Evolutionary conservation across 176 grass and related monocot genomes (phyloP).

Genomic region (Carex cristatella): DNA sequence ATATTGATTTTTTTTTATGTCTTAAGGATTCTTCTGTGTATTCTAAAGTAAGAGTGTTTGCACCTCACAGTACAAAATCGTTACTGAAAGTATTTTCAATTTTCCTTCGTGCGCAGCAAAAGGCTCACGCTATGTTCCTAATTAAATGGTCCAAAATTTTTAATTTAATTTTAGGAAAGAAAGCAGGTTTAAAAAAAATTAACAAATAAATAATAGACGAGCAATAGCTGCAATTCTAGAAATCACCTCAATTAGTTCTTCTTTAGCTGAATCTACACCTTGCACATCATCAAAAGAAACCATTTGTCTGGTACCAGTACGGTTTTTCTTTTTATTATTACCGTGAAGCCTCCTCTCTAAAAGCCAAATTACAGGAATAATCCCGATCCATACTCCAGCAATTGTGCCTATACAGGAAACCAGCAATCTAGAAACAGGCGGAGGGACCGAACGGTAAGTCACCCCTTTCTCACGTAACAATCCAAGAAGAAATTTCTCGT

Average conservation of each 20-base stretch:
- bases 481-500: conserved; percentile 72
- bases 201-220: neutral
- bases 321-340: conserved; percentile 36
- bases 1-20: neutral
- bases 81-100: too few relatives aligned
- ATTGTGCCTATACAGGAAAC: conserved; percentile 61
- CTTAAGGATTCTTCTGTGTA: neutral
- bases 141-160: neutral
- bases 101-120: neutral
- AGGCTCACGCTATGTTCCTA: neutral
- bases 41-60: neutral
- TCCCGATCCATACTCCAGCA: conserved; percentile 66
- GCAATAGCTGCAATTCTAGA: neutral
- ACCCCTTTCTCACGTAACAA: conserved; percentile 69
- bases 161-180: neutral
- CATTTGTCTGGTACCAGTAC: conserved; percentile 36
- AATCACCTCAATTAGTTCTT: conserved; percentile 77
- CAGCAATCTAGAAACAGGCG: conserved; percentile 44
- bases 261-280: conserved; percentile 77
- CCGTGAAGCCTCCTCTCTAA: conserved; percentile 68
- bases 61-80: too few relatives aligned
- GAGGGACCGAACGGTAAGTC: conserved; percentile 58
- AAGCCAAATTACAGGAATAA: conserved; percentile 93
- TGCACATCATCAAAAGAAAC: conserved; percentile 79
- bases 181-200: neutral